Base-by-base conservation (phyloP, 148 eudicot genomes). In the Camellia japonica region DNA sequence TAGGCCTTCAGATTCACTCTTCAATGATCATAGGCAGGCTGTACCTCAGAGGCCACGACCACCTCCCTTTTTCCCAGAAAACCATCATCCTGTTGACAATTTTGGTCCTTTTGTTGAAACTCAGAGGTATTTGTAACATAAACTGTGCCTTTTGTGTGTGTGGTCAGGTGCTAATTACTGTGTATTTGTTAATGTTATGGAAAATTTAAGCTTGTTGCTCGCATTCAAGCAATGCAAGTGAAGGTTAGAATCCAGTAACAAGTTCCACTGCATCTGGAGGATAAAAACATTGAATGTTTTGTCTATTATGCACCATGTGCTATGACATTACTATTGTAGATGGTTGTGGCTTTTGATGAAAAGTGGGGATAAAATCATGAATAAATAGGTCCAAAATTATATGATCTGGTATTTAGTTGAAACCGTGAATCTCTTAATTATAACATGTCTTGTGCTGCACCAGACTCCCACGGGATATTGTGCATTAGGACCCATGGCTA, bases 1-100 rank as follows among this genome's bases (percentile, higher is more conserved):
- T 47, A 82, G 88, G 49, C 85, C 79, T 68, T 43, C 78, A 42
- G 76, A 80, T 77, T 60, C 49, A 42, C 81, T 76, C 68, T 82
- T 68, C 64, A 75, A 83, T 72, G 67, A 54, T 54, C 55, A 74
- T 63, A 23, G 75, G 58, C 60, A 79, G 59, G 43, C 72, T 75
- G 83, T 52, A 70, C 83, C 85, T 66, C 69, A 49, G n/a, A 74
- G 44, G 60, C 51, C 47, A 1, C 80, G 15, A n/a, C 80, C 83
- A 19, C 83, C 85, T 77, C 73, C 79, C 30, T 15, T 55, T 60
- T 75, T 56, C 52, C 64, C 65, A 20, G 82, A 78, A 73, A 83
- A 80, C 62, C 38, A 85, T 71, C 69, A 38, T 63, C 64, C 56
- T 65, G 71, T 68, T 51, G 64, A 79, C 70, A 38, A 58, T 44